Conservation (phyloP, 768 basidiomycete species). For the Pisolithus sp. region DNA sequence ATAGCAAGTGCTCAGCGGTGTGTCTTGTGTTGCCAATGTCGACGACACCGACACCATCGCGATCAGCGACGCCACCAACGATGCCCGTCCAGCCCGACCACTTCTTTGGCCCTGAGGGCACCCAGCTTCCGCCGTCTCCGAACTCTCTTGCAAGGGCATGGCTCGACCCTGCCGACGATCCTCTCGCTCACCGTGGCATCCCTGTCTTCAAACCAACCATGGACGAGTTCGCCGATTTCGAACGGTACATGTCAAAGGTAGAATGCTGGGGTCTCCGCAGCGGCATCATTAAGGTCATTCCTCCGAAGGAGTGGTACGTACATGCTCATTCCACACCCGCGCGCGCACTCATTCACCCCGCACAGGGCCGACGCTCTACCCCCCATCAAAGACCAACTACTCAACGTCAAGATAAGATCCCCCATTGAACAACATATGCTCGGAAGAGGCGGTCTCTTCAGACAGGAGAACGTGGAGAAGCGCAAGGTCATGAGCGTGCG, state of each 20-base stretch:
- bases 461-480: conserved; percentile 88
- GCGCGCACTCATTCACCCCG: conserved; percentile 12
- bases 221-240: conserved; percentile 89
- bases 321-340: conserved; percentile 3
- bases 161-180: conserved; percentile 78
- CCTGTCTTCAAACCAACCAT: conserved; percentile 95
- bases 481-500: conserved; percentile 75
- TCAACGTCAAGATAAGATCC: conserved; percentile 68
- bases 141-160: conserved; percentile 56
- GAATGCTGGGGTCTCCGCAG: conserved; percentile 87
- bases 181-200: conserved; percentile 78
- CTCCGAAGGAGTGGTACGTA: conserved; percentile 87
- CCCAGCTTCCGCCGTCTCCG: conserved; percentile 49
- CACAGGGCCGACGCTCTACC: conserved; percentile 69
- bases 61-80: conserved; percentile 46
- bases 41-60: conserved; percentile 23
- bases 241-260: conserved; percentile 78
- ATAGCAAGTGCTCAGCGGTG: no score
- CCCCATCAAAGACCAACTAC: conserved; percentile 62
- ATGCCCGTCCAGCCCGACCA: conserved; percentile 71
- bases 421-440: conserved; percentile 95
- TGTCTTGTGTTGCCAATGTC: background rate
- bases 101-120: conserved; percentile 59
- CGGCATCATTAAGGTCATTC: conserved; percentile 95
- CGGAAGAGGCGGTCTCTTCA: conserved; percentile 80